Percentiles rank a stretch among this genome's conserved stretches.
Conservation (phyloP, 192 early-diverging fungal species). For the Backusella luteola region DNA sequence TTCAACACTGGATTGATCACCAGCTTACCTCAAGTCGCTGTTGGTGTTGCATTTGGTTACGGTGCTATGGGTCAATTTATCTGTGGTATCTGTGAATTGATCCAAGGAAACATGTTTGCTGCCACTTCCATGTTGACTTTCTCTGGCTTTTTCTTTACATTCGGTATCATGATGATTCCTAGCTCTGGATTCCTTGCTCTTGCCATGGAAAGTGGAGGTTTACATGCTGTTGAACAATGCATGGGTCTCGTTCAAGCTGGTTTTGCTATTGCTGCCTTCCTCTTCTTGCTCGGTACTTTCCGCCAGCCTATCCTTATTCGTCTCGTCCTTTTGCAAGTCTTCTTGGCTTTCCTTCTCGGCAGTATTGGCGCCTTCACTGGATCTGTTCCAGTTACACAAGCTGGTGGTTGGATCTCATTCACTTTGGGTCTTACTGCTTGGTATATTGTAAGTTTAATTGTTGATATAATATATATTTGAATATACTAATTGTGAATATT, state of each 20-base stretch:
- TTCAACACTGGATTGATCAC: conserved; percentile 15
- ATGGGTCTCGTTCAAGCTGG: conserved; percentile 13
- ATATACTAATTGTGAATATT: too few relatives aligned
- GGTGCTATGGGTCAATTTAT: conserved; percentile 23
- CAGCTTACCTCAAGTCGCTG: conserved; percentile 19
- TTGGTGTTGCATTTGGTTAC: conserved; percentile 23
- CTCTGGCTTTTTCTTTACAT: conserved; percentile 30
- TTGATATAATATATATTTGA: too few relatives aligned
- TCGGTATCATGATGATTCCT: conserved; percentile 29
- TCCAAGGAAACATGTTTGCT: conserved; percentile 23
- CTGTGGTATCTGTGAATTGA: conserved; percentile 17
- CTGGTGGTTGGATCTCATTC: conserved; percentile 29
- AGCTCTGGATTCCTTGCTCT: conserved; percentile 10
- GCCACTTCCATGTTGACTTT: conserved; percentile 27
- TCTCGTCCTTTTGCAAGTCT: conserved; percentile 19
- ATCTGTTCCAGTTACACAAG: not conserved
- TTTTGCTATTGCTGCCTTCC: conserved; percentile 21
- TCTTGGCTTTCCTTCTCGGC: conserved; percentile 22
- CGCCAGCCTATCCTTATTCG: conserved; percentile 21
- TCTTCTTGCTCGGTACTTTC: conserved; percentile 26
- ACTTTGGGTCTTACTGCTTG: conserved; percentile 27
- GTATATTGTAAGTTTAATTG: conserved; percentile 6
- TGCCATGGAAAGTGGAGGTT: not conserved
- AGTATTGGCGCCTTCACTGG: conserved; percentile 10
- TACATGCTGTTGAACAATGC: not conserved